Evolutionary conservation across 495 filamentous ascomycete species (phyloP).

Genomic region (Hyaloscypha finlandica): DNA sequence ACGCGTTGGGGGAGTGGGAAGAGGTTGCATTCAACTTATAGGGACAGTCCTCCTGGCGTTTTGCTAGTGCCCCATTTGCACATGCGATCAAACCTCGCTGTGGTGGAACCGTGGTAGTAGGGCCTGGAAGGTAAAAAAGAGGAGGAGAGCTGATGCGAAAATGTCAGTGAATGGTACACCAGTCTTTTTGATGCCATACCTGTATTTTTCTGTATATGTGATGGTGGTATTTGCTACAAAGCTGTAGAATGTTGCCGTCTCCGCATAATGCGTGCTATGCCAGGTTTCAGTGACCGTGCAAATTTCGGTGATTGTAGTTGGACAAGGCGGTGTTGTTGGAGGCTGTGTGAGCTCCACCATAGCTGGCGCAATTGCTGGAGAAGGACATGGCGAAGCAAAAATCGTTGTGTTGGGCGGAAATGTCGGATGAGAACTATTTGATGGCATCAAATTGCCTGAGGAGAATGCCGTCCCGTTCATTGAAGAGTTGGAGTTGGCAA

Average conservation of each 20-base stretch:
- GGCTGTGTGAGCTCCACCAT: background rate
- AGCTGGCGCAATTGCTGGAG: background rate
- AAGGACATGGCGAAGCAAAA: background rate
- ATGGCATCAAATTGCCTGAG: background rate
- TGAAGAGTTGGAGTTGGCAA: background rate
- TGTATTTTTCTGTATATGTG: conserved; percentile 27
- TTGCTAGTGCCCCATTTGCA: conserved; percentile 14
- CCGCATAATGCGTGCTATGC: conserved; percentile 29
- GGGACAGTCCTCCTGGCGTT: conserved; percentile 14
- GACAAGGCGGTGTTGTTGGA: conserved; percentile 4
- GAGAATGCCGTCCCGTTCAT: background rate
- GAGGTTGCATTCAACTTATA: background rate
- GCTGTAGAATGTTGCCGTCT: conserved; percentile 26
- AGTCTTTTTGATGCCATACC: conserved; percentile 11
- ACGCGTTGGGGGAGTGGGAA: background rate
- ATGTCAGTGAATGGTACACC: background rate
- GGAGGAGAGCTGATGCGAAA: conserved; percentile 11
- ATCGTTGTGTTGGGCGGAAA: background rate
- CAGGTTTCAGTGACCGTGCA: conserved; percentile 28
- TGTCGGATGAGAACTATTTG: background rate
- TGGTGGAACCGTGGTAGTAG: conserved; percentile 2
- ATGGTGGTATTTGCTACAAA: conserved; percentile 25
- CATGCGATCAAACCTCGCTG: conserved; percentile 8
- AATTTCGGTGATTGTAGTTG: conserved; percentile 13
- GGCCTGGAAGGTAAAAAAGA: background rate